phyloP scores from a whole-genome alignment of 345 rosid species.

The Camelina neglecta region DNA sequence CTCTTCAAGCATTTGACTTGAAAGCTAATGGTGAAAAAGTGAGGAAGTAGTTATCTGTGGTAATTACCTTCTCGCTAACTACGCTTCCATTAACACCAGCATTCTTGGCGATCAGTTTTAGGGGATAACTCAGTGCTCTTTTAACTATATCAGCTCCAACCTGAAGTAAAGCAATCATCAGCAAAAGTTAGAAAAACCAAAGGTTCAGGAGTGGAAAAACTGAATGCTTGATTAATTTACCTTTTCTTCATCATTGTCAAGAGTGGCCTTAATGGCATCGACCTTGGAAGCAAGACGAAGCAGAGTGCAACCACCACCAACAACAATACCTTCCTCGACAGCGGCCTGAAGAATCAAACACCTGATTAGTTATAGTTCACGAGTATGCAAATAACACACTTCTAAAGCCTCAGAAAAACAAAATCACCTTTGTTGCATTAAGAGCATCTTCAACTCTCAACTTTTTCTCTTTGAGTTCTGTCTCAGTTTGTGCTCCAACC shows the following conservation, averaged over 20 bases:
- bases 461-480: constrained; percentile 95
- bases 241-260: constrained; percentile 90
- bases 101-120: constrained; percentile 91
- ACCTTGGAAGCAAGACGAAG: constrained; percentile 74
- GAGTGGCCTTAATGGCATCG: constrained; percentile 72
- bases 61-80: constrained; percentile 85
- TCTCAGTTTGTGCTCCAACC: constrained; percentile 93
- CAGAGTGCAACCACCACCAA: constrained; percentile 89
- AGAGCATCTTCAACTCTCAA: constrained; percentile 99
- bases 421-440: constrained; percentile 85
- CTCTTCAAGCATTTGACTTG: constrained; percentile 25
- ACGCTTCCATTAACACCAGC: constrained; percentile 98
- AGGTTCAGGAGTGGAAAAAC: background rate
- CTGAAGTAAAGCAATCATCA: constrained; percentile 44
- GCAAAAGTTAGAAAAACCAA: background rate
- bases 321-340: constrained; percentile 91
- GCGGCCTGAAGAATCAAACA: constrained; percentile 58
- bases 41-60: background rate
- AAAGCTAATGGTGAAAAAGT: constrained; percentile 4
- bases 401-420: background rate
- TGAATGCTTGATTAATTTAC: constrained; percentile 43
- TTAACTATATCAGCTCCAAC: constrained; percentile 95
- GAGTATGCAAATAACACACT: background rate
- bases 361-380: constrained; percentile 17
- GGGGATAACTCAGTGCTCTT: constrained; percentile 89